Base-by-base conservation (phyloP, 139 green algal genomes). In the Chlorella sorokiniana region DNA sequence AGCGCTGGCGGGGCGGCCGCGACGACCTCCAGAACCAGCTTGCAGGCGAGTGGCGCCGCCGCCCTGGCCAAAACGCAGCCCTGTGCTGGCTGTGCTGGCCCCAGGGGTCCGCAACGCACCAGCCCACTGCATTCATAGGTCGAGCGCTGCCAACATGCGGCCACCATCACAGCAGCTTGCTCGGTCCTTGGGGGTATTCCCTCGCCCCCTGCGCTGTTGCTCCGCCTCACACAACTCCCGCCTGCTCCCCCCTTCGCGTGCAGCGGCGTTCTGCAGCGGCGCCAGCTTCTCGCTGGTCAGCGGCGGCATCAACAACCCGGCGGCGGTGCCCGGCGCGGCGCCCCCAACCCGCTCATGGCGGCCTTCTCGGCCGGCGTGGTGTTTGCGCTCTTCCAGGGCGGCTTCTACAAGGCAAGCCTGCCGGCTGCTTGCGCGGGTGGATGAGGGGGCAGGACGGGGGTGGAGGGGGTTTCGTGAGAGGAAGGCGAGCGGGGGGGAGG, bases 351-450 rank as follows among this genome's bases (percentile, higher is more conserved):
- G 2, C 67, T 92, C 9, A 81, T 81, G 79, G 76, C 44, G 0
- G 90, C 91, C 25, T 84, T 93, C 67, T 88, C 87, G 7, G 91
- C 86, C 6, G 92, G 89, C 40, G 83, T 91, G 18, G 84, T 91
- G 0, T 98, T 98, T 86, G 94, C 94, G 0, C 51, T 95, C 14
- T 94, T 97, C 83, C 94, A 97, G 82, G 94, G 91, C 11, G 85
- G 89, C 20, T 95, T 97, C 87, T 95, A 94, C 87, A 91, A 97
- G 92, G 87, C 94, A 29, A 37, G 76, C 31, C 56, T 64, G 52
- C 52, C 52, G 7, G 52, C 6, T 23, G 3, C 22, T 3, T 20
- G 29, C 52, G 8, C 3, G 22, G 6, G 22, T 62, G 52, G 22
- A 23, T 22, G 22, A 20, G 3, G 22, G 25, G 52, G 8, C 52